Percentiles rank a stretch among this genome's conserved stretches.
These are phyloP conservation scores for Penicillium paradoxum DNA, from an alignment of 495 filamentous ascomycete genomes.

Conservation along the genomic window DNA sequence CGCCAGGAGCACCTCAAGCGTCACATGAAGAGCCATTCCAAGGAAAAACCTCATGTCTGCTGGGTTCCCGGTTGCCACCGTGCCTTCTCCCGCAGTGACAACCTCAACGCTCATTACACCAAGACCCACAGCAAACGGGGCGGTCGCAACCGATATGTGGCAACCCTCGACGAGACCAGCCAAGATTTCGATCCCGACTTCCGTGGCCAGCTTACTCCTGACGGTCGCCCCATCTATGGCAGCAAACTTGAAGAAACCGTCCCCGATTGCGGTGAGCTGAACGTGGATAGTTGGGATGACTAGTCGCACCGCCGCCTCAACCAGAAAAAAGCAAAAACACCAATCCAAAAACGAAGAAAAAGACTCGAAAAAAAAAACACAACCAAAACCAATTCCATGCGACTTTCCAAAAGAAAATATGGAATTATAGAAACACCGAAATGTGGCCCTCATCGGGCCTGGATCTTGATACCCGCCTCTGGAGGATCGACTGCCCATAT, in stretches of 20 bases:
- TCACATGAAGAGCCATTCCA: conserved; percentile 56
- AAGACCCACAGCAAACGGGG: conserved; percentile 49
- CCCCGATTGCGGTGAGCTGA: conserved; percentile 31
- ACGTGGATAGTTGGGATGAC: conserved; percentile 36
- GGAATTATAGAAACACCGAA: conserved; percentile 6
- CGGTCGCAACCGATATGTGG: conserved; percentile 45
- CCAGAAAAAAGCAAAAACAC: conserved; percentile 12
- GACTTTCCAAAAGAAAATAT: conserved; percentile 3
- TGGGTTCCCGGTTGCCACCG: conserved; percentile 45
- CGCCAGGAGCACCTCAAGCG: conserved; percentile 61
- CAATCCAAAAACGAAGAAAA: conserved; percentile 15
- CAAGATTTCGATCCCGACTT: conserved; percentile 43
- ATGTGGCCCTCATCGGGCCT: neutral
- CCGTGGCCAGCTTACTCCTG: conserved; percentile 41
- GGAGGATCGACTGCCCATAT: conserved; percentile 16
- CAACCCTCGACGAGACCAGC: conserved; percentile 44
- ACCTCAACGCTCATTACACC: conserved; percentile 46
- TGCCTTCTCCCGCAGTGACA: conserved; percentile 44
- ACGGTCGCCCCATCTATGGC: conserved; percentile 40
- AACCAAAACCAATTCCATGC: conserved; percentile 3
- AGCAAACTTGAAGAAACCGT: conserved; percentile 39
- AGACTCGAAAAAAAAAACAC: conserved; percentile 8
- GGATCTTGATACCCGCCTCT: conserved; percentile 25
- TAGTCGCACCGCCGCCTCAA: conserved; percentile 5
- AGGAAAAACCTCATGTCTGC: conserved; percentile 49